A percentile compares a stretch with the other conserved stretches of the same genome.
Evolutionary conservation across 1,284 basidiomycete species (phyloP).

Genomic region (Naganishia sp.): DNA sequence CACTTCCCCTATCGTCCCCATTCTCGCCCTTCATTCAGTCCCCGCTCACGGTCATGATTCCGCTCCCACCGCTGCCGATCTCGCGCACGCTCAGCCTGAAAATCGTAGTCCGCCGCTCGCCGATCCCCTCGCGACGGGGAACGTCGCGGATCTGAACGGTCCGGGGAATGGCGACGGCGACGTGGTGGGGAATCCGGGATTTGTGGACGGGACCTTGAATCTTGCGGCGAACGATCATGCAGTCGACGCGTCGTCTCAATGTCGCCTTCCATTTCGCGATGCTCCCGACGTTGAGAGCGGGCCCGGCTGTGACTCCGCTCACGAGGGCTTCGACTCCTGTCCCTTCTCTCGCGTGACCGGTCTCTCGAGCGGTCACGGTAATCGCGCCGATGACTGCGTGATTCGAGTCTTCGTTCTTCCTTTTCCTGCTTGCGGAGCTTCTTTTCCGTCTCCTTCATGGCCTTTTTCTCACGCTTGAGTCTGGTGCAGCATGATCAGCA

Average conservation of each 20-base stretch:
- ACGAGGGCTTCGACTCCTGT: background rate
- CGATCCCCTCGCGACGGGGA: slow-evolving; percentile 32
- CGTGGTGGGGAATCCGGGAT: no score
- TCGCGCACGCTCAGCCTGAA: slow-evolving; percentile 27
- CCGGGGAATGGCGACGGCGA: no score
- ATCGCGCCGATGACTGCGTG: slow-evolving; percentile 23
- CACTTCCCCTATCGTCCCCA: slow-evolving; percentile 3
- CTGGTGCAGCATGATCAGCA: slow-evolving; percentile 30
- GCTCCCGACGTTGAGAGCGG: slow-evolving; percentile 25
- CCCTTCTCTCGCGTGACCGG: slow-evolving; percentile 9
- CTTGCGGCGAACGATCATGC: background rate
- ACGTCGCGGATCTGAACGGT: slow-evolving; percentile 17
- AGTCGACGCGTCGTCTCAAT: background rate
- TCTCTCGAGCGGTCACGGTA: slow-evolving; percentile 17
- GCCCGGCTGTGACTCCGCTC: slow-evolving; percentile 32
- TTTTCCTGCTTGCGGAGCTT: slow-evolving; percentile 47
- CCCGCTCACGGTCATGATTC: slow-evolving; percentile 27
- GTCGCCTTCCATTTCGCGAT: background rate
- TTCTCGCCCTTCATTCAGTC: slow-evolving; percentile 14
- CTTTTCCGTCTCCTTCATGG: slow-evolving; percentile 46
- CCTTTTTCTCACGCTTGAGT: slow-evolving; percentile 48
- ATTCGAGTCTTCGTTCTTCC: slow-evolving; percentile 35
- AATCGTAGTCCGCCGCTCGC: slow-evolving; percentile 30
- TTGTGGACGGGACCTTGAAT: no score
- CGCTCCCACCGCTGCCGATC: slow-evolving; percentile 33